phyloP scores from a whole-genome alignment of 768 basidiomycete species.

The Rhodotorula paludigena region DNA sequence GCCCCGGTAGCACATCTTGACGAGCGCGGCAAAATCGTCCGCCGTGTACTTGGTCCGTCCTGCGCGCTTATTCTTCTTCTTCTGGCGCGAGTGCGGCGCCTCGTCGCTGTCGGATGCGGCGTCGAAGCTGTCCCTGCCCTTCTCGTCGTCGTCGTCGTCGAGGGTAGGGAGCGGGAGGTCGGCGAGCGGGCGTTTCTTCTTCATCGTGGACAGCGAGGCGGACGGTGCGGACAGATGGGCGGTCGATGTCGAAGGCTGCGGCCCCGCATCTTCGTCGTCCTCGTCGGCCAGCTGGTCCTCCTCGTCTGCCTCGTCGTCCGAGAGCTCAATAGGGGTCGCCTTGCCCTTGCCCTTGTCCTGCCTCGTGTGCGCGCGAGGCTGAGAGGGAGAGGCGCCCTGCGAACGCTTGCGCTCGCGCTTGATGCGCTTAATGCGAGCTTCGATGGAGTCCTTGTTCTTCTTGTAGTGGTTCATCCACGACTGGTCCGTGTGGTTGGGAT shows the following conservation, averaged over 20 bases:
- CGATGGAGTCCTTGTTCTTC: background rate
- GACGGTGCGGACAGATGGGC: too few relatives aligned
- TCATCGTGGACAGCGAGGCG: background rate
- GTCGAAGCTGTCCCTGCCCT: too few relatives aligned
- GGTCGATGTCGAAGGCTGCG: background rate
- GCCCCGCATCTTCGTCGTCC: background rate
- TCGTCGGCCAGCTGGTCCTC: background rate
- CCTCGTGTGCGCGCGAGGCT: background rate
- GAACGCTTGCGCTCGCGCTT: background rate
- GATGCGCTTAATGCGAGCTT: background rate
- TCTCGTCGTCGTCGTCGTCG: too few relatives aligned
- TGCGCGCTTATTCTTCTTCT: too few relatives aligned
- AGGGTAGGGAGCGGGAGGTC: too few relatives aligned
- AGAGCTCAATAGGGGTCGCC: background rate
- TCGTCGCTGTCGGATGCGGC: background rate
- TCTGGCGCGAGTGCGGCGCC: too few relatives aligned
- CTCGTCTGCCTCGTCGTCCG: background rate
- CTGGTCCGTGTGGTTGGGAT: background rate
- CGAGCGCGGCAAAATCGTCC: background rate
- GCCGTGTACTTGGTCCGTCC: background rate
- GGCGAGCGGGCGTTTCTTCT: too few relatives aligned
- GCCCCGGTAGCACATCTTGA: background rate
- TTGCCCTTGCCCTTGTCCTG: background rate
- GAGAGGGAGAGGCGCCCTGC: background rate
- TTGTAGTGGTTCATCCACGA: conserved; percentile 14